A percentile compares a stretch with the other conserved stretches of the same genome.
Conservation (phyloP, 1,284 basidiomycete species). For the Sporisorium iseilematis-ciliati region DNA sequence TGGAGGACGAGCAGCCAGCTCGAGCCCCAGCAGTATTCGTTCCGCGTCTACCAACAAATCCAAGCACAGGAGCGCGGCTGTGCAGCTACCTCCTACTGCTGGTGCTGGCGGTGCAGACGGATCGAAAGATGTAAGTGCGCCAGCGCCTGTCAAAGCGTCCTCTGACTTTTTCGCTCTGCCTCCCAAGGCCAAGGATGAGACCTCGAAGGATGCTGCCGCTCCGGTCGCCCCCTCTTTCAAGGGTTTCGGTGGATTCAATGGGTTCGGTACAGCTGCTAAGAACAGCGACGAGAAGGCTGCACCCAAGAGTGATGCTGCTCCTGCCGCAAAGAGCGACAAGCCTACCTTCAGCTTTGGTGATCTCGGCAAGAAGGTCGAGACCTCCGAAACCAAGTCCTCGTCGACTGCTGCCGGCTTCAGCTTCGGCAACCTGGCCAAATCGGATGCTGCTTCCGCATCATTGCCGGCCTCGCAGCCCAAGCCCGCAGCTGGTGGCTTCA, state of each 20-base stretch:
- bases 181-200: slow-evolving; percentile 19
- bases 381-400: background rate
- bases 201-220: background rate
- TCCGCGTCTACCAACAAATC: slow-evolving; percentile 23
- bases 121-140: background rate
- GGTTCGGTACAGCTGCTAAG: slow-evolving; percentile 16
- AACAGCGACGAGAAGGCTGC: slow-evolving; percentile 3
- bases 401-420: slow-evolving; percentile 14
- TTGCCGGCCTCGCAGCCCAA: slow-evolving; percentile 9
- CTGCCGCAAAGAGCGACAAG: slow-evolving; percentile 5
- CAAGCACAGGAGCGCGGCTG: slow-evolving; percentile 27
- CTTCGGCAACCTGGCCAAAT: slow-evolving; percentile 20
- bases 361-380: slow-evolving; percentile 14
- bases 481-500: slow-evolving; percentile 13
- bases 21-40: slow-evolving; percentile 30
- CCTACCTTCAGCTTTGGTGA: slow-evolving; percentile 31
- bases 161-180: slow-evolving; percentile 44
- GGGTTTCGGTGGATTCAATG: slow-evolving; percentile 33
- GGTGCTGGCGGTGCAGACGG: slow-evolving; percentile 5
- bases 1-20: slow-evolving; percentile 38
- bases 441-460: slow-evolving; percentile 4
- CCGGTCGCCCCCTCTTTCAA: slow-evolving; percentile 13
- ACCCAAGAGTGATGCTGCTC: slow-evolving; percentile 3
- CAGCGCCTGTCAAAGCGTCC: slow-evolving; percentile 14
- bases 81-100: slow-evolving; percentile 23